Conservation (phyloP, 306 rosid species). For the Prunus salicina region DNA sequence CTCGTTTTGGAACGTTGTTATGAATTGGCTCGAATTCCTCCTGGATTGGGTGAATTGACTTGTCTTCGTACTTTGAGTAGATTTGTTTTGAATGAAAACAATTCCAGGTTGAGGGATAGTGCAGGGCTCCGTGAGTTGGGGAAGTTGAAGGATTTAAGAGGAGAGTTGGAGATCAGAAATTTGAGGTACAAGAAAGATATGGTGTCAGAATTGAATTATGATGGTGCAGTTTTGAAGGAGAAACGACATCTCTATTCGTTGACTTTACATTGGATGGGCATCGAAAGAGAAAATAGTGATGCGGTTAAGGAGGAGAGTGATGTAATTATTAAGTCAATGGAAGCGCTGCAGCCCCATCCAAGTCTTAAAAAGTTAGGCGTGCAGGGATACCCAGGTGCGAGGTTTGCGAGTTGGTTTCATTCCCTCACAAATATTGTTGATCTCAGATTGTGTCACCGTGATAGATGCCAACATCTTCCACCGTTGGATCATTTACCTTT, state of each 20-base stretch:
- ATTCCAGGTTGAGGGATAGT: background rate
- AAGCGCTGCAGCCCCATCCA: too few relatives aligned
- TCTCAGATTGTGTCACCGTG: background rate
- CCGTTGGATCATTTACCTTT: slow-evolving; percentile 6
- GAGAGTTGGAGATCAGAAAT: background rate
- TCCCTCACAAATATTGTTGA: slow-evolving; percentile 2
- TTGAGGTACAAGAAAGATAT: background rate
- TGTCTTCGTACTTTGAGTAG: background rate
- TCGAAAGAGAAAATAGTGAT: background rate
- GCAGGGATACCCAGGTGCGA: too few relatives aligned
- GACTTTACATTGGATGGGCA: fast-evolving
- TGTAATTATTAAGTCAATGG: too few relatives aligned
- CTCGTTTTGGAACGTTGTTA: background rate
- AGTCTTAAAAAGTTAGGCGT: too few relatives aligned
- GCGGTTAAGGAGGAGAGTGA: too few relatives aligned
- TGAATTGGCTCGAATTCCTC: background rate
- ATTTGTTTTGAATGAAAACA: background rate
- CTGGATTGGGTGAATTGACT: background rate
- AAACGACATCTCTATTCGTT: background rate
- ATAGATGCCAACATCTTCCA: slow-evolving; percentile 5
- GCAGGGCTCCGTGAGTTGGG: slow-evolving; percentile 8
- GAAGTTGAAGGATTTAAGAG: background rate
- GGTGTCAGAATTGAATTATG: background rate
- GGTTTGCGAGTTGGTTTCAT: slow-evolving; percentile 13
- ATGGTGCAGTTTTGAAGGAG: slow-evolving; percentile 2